Base-by-base conservation (phyloP, 2,329 filamentous ascomycete species). In the Talaromyces sp. region DNA sequence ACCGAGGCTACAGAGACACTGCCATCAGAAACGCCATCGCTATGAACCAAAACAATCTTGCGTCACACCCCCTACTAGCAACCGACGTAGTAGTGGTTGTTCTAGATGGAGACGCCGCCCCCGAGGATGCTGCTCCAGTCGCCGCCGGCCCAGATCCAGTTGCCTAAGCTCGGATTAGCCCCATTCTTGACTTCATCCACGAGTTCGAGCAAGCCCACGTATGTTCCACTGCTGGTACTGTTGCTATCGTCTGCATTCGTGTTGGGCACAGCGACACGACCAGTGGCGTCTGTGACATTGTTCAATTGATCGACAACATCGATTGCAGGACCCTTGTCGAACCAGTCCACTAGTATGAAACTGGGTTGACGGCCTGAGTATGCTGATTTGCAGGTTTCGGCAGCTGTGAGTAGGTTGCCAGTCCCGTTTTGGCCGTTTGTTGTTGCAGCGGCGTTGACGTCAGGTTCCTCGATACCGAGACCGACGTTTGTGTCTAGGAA, bases 331-430 rank as follows among this genome's bases (percentile, higher is more conserved):
- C 89, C 91, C 66, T 88, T 83, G 74, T 91, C 89, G 76, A 89
- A 93, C 76, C 92, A 94, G 76, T 96, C 91, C 1, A 94, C 90
- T 10, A 95, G 82, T 22, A 92, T 83, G 70, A 92, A 93, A 3
- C 83, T 87, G n/a, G 91, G 90, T 59, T 83, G 80, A 33, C 79
- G 76, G n/a, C 84, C 83, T 24, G 67, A 67, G 81, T 89, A 94
- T 67, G 86, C 77, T 2, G 70, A 72, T 61, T 79, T 77, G 74
- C 87, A 93, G 65, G 74, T 75, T 50, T 79, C 74, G 39, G 86
- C 85, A 31, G 80, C 69, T 10, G 72, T 72, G 7, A 83, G 83
- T 39, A 86, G 72, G 52, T 81, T 81, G 8, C 90, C 90, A 0
- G 74, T 75, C 2, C 85, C 87, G 11, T 78, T 81, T 9, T 87